phyloP scores from a whole-genome alignment of 345 rosid genomes.

The Brassica napus region DNA sequence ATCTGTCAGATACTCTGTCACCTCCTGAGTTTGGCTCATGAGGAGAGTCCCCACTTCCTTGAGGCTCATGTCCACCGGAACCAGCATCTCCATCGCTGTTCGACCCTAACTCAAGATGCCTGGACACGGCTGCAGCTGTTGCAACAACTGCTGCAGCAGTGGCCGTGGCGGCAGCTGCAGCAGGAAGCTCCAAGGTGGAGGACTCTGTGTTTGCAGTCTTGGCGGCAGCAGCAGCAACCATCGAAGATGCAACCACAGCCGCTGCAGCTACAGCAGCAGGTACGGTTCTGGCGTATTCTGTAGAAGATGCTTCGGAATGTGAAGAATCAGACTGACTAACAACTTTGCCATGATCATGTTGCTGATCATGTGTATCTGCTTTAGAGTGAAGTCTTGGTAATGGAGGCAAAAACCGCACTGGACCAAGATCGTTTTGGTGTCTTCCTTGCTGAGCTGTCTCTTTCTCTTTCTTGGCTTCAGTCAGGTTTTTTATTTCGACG shows the following conservation, averaged over 20 bases:
- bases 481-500: slow-evolving; percentile 43
- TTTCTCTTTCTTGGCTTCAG: slow-evolving; percentile 47
- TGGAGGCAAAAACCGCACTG: slow-evolving; percentile 61
- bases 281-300: slow-evolving; percentile 45
- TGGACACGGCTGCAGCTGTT: slow-evolving; percentile 74
- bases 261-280: slow-evolving; percentile 91
- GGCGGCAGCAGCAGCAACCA: slow-evolving; percentile 89
- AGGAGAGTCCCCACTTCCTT: slow-evolving; percentile 38
- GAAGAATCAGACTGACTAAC: slow-evolving; percentile 38
- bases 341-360: slow-evolving; percentile 35
- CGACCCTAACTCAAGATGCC: slow-evolving; percentile 60
- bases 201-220: slow-evolving; percentile 57
- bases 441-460: slow-evolving; percentile 32
- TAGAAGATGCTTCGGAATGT: slow-evolving; percentile 51
- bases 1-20: slow-evolving; percentile 65
- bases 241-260: slow-evolving; percentile 92
- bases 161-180: slow-evolving; percentile 95
- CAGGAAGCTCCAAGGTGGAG: slow-evolving; percentile 61
- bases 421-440: slow-evolving; percentile 31
- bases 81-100: slow-evolving; percentile 59
- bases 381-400: slow-evolving; percentile 44
- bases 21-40: slow-evolving; percentile 54
- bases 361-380: slow-evolving; percentile 36
- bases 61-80: slow-evolving; percentile 42
- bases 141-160: slow-evolving; percentile 94